Base-by-base conservation (phyloP, 768 basidiomycete species). In the Suillus subluteus region DNA sequence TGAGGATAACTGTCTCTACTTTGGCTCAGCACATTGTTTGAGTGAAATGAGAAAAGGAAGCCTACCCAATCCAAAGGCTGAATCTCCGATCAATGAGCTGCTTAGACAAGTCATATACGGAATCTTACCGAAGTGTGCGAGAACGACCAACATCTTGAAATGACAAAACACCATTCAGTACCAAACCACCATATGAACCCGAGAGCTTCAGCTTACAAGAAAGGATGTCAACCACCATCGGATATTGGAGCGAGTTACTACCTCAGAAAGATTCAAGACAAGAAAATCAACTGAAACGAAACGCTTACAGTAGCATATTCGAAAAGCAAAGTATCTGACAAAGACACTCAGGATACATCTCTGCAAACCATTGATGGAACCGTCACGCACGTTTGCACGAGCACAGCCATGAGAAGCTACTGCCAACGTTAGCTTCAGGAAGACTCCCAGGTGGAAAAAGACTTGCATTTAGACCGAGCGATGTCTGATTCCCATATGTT, bases 111-210 rank as follows among this genome's bases (percentile, higher is more conserved):
- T 77, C 15, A 15, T 2, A 59, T 30, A 76, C 23, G 0, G 73
- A 18, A 1, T 70, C 82, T 69, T 64, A 84, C 82, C 75, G 52
- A 82, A 79, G 72, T 84, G 82, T 13, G 77, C 77, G 58, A 82
- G 13, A 38, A 84, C 81, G 30, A 76, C 69, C 40, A 80, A 68
- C 46, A 73, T 43, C 67, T 68, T 66, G 35, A 26, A 2, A 40
- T 48, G 21, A 43, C 41, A 16, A 59, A n/a, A 62, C 16, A 66
- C 2, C 26, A n/a, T 21, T 61, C n/a, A 40, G 46, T n/a, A 16
- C 11, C 12, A 18, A 46, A 2, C 21, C 30, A 41, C n/a, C 4
- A 13, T 26, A 54, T 21, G 63, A 21, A 59, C 26, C 5, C 9
- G 40, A 41, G 9, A 41, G 16, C 40, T 59, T 41, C 7, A 4